Evolutionary conservation across 768 basidiomycete species (phyloP).

Genomic region (Nevesoporus exiguus): DNA sequence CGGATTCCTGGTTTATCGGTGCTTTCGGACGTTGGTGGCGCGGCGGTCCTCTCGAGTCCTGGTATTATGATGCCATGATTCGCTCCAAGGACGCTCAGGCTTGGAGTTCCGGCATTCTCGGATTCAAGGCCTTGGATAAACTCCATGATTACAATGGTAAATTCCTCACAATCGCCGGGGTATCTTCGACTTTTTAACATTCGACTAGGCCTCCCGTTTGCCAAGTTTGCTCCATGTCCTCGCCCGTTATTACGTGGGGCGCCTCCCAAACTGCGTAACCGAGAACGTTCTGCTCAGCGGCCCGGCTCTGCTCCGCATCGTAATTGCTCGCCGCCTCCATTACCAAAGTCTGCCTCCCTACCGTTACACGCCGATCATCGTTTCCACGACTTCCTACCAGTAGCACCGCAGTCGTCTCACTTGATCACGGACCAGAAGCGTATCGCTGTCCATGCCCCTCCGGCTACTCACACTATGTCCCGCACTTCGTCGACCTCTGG

Average conservation of each 20-base stretch:
- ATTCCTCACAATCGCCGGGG: slow-evolving; percentile 14
- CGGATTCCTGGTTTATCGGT: slow-evolving; percentile 87
- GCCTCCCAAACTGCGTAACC: slow-evolving; percentile 56
- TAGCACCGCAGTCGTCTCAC: slow-evolving; percentile 23
- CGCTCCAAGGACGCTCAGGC: slow-evolving; percentile 66
- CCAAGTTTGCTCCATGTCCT: slow-evolving; percentile 45
- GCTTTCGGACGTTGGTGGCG: slow-evolving; percentile 92
- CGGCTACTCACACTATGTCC: slow-evolving; percentile 22
- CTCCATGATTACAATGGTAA: slow-evolving; percentile 66
- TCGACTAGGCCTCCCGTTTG: slow-evolving; percentile 47
- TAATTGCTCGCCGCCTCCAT: slow-evolving; percentile 75
- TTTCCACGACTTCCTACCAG: slow-evolving; percentile 25
- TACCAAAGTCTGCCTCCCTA: slow-evolving; percentile 77
- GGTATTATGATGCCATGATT: slow-evolving; percentile 68
- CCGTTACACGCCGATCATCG: slow-evolving; percentile 62
- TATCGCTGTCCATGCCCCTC: slow-evolving; percentile 27
- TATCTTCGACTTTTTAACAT: background rate
- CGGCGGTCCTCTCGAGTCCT: slow-evolving; percentile 76
- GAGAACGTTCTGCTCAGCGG: slow-evolving; percentile 50
- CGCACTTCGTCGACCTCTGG: slow-evolving; percentile 21
- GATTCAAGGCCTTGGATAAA: slow-evolving; percentile 69
- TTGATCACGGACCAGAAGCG: slow-evolving; percentile 25
- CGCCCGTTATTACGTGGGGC: slow-evolving; percentile 42
- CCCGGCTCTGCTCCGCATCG: slow-evolving; percentile 40
- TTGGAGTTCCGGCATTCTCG: slow-evolving; percentile 74